These are phyloP conservation scores for Pulicaria dysenterica DNA, from an alignment of 129 eudicot genomes.

Conservation along the genomic window DNA sequence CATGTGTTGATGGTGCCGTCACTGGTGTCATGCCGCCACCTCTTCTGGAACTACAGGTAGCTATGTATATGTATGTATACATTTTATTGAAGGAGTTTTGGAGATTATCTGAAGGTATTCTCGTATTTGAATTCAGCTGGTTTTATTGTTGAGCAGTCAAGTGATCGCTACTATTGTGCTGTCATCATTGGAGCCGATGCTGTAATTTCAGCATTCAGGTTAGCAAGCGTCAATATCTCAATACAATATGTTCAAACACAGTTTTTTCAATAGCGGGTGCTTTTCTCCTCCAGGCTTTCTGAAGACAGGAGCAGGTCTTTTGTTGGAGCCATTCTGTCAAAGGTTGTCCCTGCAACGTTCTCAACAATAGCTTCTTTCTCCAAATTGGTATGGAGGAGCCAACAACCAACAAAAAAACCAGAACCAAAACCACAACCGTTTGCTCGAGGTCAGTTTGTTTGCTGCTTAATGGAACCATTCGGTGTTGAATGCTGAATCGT, in stretches of 20 bases:
- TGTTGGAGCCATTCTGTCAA: conserved; percentile 90
- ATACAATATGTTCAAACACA: background rate
- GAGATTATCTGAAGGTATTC: conserved; percentile 63
- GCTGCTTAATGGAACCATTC: too few relatives aligned
- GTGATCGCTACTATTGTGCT: conserved; percentile 90
- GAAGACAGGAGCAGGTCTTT: conserved; percentile 83
- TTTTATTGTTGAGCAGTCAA: conserved; percentile 99
- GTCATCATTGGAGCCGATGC: conserved; percentile 89
- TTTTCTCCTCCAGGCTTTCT: conserved; percentile 64
- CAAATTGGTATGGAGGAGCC: conserved; percentile 85
- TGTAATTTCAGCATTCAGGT: conserved; percentile 97
- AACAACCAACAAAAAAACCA: conserved; percentile 55
- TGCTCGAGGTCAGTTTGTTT: conserved; percentile 82
- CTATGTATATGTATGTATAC: background rate
- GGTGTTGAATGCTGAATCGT: too few relatives aligned
- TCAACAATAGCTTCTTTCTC: conserved; percentile 89
- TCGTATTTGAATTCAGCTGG: conserved; percentile 95
- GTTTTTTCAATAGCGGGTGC: too few relatives aligned
- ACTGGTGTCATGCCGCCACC: conserved; percentile 99
- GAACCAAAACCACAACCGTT: conserved; percentile 87
- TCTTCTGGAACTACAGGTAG: conserved; percentile 82
- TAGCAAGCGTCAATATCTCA: conserved; percentile 1
- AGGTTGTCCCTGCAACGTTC: conserved; percentile 91
- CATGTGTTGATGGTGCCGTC: conserved; percentile 89
- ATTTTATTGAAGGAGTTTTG: conserved; percentile 23